phyloP scores from a whole-genome alignment of 371 early-diverging fungal species.

The Mucor irregularis region DNA sequence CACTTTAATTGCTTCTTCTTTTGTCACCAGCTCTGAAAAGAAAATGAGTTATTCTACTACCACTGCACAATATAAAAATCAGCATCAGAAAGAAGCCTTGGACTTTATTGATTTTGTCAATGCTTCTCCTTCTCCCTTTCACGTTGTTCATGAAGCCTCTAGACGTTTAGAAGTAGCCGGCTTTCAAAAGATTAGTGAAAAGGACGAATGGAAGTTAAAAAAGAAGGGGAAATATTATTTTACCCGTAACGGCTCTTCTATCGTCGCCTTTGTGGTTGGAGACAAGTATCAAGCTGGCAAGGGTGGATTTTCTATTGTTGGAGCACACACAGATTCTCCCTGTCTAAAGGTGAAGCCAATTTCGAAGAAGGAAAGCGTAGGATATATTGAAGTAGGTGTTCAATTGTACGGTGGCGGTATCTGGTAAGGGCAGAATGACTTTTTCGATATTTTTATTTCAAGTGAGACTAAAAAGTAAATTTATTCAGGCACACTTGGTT shows the following conservation, averaged over 20 bases:
- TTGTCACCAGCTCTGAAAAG: constrained; percentile 12
- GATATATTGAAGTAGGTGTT: constrained; percentile 91
- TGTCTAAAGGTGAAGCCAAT: constrained; percentile 75
- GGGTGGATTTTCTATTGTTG: constrained; percentile 79
- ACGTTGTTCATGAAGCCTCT: constrained; percentile 75
- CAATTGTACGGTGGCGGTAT: constrained; percentile 93
- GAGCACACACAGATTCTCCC: constrained; percentile 96
- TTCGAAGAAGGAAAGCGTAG: constrained; percentile 81
- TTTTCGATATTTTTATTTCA: too few species aligned
- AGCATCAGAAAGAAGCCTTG: constrained; percentile 20
- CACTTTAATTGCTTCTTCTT: constrained; percentile 12
- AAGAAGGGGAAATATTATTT: constrained; percentile 88
- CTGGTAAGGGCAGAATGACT: constrained; percentile 74
- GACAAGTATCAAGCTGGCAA: constrained; percentile 76
- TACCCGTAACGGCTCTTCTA: constrained; percentile 84
- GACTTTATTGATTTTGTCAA: constrained; percentile 86
- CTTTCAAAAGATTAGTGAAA: constrained; percentile 83
- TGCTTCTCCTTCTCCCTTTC: constrained; percentile 90
- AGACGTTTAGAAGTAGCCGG: constrained; percentile 66
- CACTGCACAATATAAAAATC: neutral
- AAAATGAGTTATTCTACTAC: constrained; percentile 10
- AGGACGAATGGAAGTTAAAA: constrained; percentile 73
- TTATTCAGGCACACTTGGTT: constrained; percentile 93
- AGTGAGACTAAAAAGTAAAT: too few species aligned
- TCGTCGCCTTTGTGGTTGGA: constrained; percentile 92